Percentiles rank a stretch among this genome's conserved stretches.
These are phyloP conservation scores for Taxawa tesnikishii DNA, from an alignment of 2,329 filamentous ascomycete species.

Conservation along the genomic window DNA sequence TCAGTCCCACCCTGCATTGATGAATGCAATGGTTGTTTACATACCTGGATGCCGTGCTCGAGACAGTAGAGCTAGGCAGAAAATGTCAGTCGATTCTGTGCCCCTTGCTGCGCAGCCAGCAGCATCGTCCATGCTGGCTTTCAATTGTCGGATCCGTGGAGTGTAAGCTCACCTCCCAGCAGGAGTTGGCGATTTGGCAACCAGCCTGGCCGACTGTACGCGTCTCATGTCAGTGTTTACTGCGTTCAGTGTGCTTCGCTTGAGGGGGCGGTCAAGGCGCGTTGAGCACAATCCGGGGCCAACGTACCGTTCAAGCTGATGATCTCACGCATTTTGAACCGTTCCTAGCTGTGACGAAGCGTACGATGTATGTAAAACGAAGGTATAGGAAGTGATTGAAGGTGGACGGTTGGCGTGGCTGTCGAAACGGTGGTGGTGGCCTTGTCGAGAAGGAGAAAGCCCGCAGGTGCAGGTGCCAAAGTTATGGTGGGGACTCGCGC, in stretches of 20 bases:
- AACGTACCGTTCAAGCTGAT: slow-evolving; percentile 91
- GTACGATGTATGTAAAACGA: slow-evolving; percentile 3
- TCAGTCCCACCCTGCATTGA: slow-evolving; percentile 11
- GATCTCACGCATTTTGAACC: slow-evolving; percentile 86
- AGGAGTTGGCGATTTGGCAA: slow-evolving; percentile 99
- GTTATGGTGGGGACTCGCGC: no score
- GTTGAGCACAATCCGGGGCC: slow-evolving; percentile 16
- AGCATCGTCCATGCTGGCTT: slow-evolving; percentile 1
- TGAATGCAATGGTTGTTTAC: slow-evolving; percentile 19
- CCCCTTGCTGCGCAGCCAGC: slow-evolving; percentile 3
- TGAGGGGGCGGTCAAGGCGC: slow-evolving; percentile 29
- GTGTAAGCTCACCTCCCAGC: slow-evolving; percentile 84
- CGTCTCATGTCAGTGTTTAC: slow-evolving; percentile 38
- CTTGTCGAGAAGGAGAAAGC: slow-evolving; percentile 8
- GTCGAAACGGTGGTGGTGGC: slow-evolving; percentile 9
- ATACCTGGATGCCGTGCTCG: slow-evolving; percentile 97
- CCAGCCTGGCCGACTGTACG: slow-evolving; percentile 93
- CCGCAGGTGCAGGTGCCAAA: slow-evolving; percentile 9
- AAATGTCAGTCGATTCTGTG: slow-evolving; percentile 12
- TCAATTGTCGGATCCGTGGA: slow-evolving; percentile 2
- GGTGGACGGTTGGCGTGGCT: slow-evolving; percentile 6
- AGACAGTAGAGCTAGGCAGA: slow-evolving; percentile 85
- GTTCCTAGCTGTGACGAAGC: slow-evolving; percentile 1
- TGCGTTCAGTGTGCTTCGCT: slow-evolving; percentile 5
- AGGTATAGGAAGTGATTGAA: slow-evolving; percentile 4